Evolutionary conservation across 495 filamentous ascomycete genomes (phyloP).

Genomic region (Podospora sp.): DNA sequence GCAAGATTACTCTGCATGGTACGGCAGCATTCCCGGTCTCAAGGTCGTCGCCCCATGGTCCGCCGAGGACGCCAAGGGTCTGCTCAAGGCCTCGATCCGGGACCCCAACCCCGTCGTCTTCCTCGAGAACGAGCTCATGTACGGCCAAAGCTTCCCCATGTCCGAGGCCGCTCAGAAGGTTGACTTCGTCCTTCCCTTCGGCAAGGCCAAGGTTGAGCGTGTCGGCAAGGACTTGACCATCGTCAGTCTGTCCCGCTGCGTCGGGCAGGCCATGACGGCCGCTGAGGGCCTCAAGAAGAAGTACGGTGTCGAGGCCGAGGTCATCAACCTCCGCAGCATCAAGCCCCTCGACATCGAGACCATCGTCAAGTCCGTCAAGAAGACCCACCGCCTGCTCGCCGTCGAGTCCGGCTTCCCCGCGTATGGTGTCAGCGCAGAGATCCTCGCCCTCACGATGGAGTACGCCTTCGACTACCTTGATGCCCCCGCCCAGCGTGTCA

Average conservation of each 20-base stretch:
- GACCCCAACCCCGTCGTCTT: constrained; percentile 96
- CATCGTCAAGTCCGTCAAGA: constrained; percentile 96
- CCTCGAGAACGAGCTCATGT: constrained; percentile 97
- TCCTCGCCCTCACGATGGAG: constrained; percentile 92
- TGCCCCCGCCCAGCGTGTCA: constrained; percentile 88
- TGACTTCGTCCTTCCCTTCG: constrained; percentile 94
- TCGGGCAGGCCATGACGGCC: constrained; percentile 87
- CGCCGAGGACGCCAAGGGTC: constrained; percentile 95
- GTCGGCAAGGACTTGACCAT: constrained; percentile 94
- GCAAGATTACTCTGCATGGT: constrained; percentile 98
- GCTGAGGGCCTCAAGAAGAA: constrained; percentile 90
- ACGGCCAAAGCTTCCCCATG: constrained; percentile 93
- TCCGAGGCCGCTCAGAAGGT: constrained; percentile 90
- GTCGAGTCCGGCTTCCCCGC: constrained; percentile 96
- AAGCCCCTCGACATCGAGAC: constrained; percentile 95
- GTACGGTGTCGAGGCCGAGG: constrained; percentile 93
- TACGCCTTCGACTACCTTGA: constrained; percentile 98
- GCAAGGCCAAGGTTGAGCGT: constrained; percentile 98
- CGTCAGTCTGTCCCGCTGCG: constrained; percentile 89
- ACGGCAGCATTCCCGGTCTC: constrained; percentile 93
- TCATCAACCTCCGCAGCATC: constrained; percentile 95
- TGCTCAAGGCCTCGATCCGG: constrained; percentile 95
- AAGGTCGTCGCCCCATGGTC: constrained; percentile 97
- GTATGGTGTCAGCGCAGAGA: constrained; percentile 89
- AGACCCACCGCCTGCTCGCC: constrained; percentile 88